Evolutionary conservation across 768 basidiomycete species (phyloP).

Genomic region (Cystobasidium tubakii): DNA sequence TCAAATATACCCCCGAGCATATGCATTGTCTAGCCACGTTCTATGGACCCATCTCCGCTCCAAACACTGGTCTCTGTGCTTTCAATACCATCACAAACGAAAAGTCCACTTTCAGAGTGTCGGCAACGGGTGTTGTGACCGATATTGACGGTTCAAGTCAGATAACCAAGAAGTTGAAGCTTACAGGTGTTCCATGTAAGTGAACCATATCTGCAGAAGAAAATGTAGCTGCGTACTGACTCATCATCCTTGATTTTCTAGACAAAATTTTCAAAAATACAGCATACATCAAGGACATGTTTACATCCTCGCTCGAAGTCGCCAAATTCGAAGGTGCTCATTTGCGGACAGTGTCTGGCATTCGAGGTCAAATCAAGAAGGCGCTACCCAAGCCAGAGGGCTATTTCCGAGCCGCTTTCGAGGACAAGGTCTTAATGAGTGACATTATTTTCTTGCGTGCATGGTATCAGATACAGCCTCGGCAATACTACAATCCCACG

Average conservation of each 20-base stretch:
- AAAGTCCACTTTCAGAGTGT: slow-evolving; percentile 71
- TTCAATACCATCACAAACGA: slow-evolving; percentile 77
- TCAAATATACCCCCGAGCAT: slow-evolving; percentile 99
- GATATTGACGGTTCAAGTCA: slow-evolving; percentile 85
- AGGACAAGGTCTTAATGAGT: slow-evolving; percentile 93
- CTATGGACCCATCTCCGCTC: slow-evolving; percentile 83
- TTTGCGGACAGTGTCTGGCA: slow-evolving; percentile 87
- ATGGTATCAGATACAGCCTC: slow-evolving; percentile 92
- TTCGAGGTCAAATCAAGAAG: slow-evolving; percentile 94
- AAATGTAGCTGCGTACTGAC: neutral
- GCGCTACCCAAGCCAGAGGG: slow-evolving; percentile 91
- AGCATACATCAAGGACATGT: slow-evolving; percentile 97
- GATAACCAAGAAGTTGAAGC: slow-evolving; percentile 97
- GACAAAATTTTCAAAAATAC: slow-evolving; percentile 99
- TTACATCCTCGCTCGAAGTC: slow-evolving; percentile 82
- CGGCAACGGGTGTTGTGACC: slow-evolving; percentile 88
- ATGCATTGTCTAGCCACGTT: slow-evolving; percentile 99
- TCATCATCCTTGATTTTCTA: neutral
- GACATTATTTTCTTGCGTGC: slow-evolving; percentile 92
- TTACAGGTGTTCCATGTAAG: slow-evolving; percentile 71
- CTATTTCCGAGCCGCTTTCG: slow-evolving; percentile 90
- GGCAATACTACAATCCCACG: slow-evolving; percentile 94
- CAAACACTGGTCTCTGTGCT: slow-evolving; percentile 94
- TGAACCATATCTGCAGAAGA: no score
- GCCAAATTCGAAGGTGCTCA: slow-evolving; percentile 99